Evolutionary conservation across 257 asterid genomes (phyloP).

Genomic region (Euphrasia confusa): DNA sequence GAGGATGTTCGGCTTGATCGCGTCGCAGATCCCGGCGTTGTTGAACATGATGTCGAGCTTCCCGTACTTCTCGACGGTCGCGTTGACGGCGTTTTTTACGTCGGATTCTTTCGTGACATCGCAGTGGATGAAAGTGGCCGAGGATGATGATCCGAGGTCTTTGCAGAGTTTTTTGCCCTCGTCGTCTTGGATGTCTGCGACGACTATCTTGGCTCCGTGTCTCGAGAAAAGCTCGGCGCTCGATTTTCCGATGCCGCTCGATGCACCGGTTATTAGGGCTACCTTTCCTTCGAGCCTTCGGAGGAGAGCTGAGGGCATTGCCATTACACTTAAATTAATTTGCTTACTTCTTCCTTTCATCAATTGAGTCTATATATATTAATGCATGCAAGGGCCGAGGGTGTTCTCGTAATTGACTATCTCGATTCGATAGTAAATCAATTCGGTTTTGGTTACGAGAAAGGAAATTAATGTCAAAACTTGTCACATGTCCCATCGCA

Average conservation of each 20-base stretch:
- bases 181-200: conserved; percentile 15
- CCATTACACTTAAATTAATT: no score
- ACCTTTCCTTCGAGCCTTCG: conserved; percentile 23
- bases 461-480: no score
- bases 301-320: no score
- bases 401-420: no score
- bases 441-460: no score
- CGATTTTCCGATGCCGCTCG: conserved; percentile 4
- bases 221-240: conserved; percentile 12
- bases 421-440: no score
- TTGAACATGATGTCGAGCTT: conserved; percentile 34
- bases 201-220: conserved; percentile 21
- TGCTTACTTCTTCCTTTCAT: no score
- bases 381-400: no score
- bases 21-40: conserved; percentile 22
- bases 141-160: not conserved
- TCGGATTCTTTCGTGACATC: conserved; percentile 25
- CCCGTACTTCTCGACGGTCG: conserved; percentile 16
- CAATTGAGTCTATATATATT: no score
- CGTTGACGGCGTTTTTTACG: conserved; percentile 20
- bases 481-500: no score
- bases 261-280: conserved; percentile 21
- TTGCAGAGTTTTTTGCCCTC: not conserved
- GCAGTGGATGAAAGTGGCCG: conserved; percentile 15
- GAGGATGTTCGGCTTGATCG: conserved; percentile 1